Conservation (phyloP, 2,329 filamentous ascomycete species). For the Epichloe gansuensis region DNA sequence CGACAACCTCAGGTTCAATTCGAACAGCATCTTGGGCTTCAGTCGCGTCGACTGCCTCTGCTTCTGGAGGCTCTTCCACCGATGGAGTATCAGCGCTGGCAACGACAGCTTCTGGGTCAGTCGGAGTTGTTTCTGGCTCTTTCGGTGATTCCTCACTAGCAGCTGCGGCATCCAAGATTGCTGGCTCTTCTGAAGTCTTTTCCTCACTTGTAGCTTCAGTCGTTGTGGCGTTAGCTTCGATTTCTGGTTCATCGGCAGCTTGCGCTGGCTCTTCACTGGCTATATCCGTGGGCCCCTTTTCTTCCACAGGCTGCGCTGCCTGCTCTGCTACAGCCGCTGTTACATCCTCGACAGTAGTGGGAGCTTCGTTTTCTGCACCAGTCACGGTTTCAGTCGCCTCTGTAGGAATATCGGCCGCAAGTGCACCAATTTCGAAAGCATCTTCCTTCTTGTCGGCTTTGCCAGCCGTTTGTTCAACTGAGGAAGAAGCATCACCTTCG, state of each 20-base stretch:
- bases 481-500: background rate
- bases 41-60: background rate
- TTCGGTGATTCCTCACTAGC: background rate
- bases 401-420: background rate
- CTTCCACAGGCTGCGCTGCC: conserved; percentile 8
- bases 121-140: background rate
- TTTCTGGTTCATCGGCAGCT: background rate
- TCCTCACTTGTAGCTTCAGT: background rate
- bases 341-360: conserved; percentile 5
- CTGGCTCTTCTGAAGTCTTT: background rate
- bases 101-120: background rate
- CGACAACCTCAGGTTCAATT: background rate
- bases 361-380: background rate
- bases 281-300: conserved; percentile 2
- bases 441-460: background rate
- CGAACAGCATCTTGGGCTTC: background rate
- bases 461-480: background rate
- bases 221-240: background rate
- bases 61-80: background rate
- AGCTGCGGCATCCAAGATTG: background rate
- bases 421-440: background rate
- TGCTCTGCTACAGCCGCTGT: conserved; percentile 7
- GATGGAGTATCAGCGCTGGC: background rate
- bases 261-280: conserved; percentile 1
- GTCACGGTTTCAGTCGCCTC: background rate